Conservation (phyloP, 352 stramenopile species). For the Phytophthora macrochlamydospora region DNA sequence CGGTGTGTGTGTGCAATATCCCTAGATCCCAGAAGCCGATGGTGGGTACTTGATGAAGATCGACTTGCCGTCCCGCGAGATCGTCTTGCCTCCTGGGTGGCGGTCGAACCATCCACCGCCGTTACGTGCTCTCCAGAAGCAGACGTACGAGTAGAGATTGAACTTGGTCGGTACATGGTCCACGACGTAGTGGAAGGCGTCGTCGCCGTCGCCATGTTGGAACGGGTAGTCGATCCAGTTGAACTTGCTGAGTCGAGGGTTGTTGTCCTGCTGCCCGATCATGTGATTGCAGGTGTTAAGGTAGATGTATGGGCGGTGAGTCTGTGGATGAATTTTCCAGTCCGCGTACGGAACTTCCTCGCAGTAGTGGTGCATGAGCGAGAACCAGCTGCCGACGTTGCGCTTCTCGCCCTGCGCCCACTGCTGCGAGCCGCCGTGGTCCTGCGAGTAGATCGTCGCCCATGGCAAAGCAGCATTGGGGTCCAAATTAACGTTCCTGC, state of each 20-base stretch:
- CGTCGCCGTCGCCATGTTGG: slow-evolving; percentile 63
- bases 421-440: slow-evolving; percentile 78
- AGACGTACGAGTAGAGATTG: slow-evolving; percentile 88
- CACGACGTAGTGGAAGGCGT: slow-evolving; percentile 81
- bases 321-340: slow-evolving; percentile 52
- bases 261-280: slow-evolving; percentile 88
- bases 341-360: slow-evolving; percentile 51
- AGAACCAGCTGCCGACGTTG: slow-evolving; percentile 87
- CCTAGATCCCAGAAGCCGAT: slow-evolving; percentile 24
- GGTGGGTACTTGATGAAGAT: slow-evolving; percentile 55
- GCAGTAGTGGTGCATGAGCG: slow-evolving; percentile 89
- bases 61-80: slow-evolving; percentile 61
- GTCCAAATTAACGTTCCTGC: slow-evolving; percentile 68
- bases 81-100: slow-evolving; percentile 50
- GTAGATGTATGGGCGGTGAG: slow-evolving; percentile 72
- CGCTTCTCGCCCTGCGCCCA: slow-evolving; percentile 87
- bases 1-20: not conserved
- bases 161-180: slow-evolving; percentile 85
- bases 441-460: slow-evolving; percentile 68
- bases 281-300: slow-evolving; percentile 92
- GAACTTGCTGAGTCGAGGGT: slow-evolving; percentile 70
- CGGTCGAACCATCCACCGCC: slow-evolving; percentile 79
- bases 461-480: slow-evolving; percentile 49
- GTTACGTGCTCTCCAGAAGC: slow-evolving; percentile 78
- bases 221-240: slow-evolving; percentile 87